Evolutionary conservation across 164 flowering plant species (phyloP), one percentile per base, ranked within the genome.

Genomic region (Amborella trichopoda): DNA sequence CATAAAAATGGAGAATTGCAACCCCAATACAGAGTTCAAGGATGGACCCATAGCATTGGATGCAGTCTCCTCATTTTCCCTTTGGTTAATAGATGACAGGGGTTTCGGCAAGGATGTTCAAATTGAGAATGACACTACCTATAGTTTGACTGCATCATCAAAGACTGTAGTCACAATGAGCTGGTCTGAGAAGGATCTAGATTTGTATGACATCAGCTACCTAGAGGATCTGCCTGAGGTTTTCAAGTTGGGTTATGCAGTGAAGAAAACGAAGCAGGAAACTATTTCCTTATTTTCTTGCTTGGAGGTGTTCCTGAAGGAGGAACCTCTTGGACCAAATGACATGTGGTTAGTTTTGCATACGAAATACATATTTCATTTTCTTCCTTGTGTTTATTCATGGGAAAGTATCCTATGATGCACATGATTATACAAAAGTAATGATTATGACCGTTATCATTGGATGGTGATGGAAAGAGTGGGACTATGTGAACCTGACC

Each of bases 251-350:
- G 89, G 83, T 40, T 59, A 66, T 49, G 54, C 70, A 9, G 68
- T 61, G 26, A 81, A 85, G 72, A 83, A 83, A 55, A 83, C 84
- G 24, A 58, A 72, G 49, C 87, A 76, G 53, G 97, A 88, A 69
- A 73, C 86, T 17, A 59, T 85, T 19, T 75, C 96, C 2, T 65
- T 93, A 53, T 88, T 86, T 76, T 80, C 94, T 24, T 88, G 95
- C 64, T 65, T 93, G 67, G 96, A 93, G 39, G 89, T 94, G n/a
- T 93, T 88, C 65, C 48, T 85, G 68, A 85, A 75, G 58, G 95
- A 88, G 70, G 99, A 93, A 58, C 99, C 99, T 45, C 63, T 93
- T 4, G 94, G 99, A 20, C 95, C 94, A 28, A 91, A 93, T 68
- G 96, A 93, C 50, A 93, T 88, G 99, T 93, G 99, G 99, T 55